Conservation (phyloP, 352 stramenopile species). For the Pythium utonaiense region DNA sequence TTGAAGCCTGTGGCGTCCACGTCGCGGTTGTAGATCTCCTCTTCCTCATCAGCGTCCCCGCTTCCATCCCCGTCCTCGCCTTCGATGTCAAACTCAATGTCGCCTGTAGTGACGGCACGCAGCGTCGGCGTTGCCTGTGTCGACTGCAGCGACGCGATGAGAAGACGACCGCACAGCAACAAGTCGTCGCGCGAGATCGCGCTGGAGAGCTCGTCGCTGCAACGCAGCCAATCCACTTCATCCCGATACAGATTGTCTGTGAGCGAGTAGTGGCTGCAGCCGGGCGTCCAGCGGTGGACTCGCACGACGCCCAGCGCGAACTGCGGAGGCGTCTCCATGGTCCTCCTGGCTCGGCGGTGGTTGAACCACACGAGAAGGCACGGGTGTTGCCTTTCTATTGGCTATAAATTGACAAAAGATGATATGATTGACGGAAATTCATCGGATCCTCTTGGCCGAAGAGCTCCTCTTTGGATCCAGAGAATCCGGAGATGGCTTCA, state of each 20-base stretch:
- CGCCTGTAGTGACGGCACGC: not conserved
- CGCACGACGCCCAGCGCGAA: conserved; percentile 27
- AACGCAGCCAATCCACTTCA: conserved; percentile 30
- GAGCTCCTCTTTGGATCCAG: not conserved
- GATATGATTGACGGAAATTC: not conserved
- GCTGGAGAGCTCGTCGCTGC: conserved; percentile 7
- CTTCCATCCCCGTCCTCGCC: conserved; percentile 12
- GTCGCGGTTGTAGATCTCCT: conserved; percentile 74
- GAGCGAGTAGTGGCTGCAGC: conserved; percentile 24
- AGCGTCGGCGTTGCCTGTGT: conserved; percentile 12
- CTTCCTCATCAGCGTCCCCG: conserved; percentile 47
- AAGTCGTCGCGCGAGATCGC: conserved; percentile 20
- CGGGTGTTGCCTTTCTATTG: not conserved
- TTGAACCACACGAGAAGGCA: not conserved
- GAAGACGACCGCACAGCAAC: conserved; percentile 23
- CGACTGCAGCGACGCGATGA: conserved; percentile 24
- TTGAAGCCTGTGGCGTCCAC: conserved; percentile 38
- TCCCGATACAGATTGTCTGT: conserved; percentile 23
- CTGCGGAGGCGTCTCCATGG: conserved; percentile 22
- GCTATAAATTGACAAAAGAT: not conserved
- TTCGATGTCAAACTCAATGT: conserved; percentile 17
- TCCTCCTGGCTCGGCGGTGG: not conserved
- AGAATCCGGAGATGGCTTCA: not conserved
- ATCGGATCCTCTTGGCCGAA: not conserved
- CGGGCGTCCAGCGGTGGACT: conserved; percentile 23